phyloP scores from a whole-genome alignment of 2,329 filamentous ascomycete genomes.

The Drechslerella stenobrocha region DNA sequence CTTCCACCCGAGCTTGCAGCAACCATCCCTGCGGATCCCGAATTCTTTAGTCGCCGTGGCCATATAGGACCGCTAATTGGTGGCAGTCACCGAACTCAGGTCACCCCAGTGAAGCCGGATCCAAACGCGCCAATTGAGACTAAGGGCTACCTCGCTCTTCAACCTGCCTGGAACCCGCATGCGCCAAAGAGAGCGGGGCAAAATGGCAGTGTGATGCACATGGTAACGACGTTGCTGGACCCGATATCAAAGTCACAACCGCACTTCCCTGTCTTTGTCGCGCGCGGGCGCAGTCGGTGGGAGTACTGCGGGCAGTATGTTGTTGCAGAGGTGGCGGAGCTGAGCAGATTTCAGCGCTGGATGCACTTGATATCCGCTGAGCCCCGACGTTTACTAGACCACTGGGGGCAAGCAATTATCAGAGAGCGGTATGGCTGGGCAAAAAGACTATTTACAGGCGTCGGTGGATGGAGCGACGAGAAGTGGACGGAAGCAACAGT shows the following conservation, averaged over 20 bases:
- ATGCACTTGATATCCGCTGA: slow-evolving; percentile 28
- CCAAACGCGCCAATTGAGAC: slow-evolving; percentile 25
- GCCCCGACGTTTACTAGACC: slow-evolving; percentile 6
- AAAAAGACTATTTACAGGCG: slow-evolving; percentile 19
- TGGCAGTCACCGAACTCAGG: slow-evolving; percentile 10
- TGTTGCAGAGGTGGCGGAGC: slow-evolving; percentile 15
- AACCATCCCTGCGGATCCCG: slow-evolving; percentile 6
- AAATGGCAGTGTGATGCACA: slow-evolving; percentile 39
- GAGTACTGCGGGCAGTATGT: slow-evolving; percentile 43
- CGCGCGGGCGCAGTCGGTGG: slow-evolving; percentile 22
- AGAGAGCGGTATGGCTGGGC: slow-evolving; percentile 26
- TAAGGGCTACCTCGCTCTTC: slow-evolving; percentile 33
- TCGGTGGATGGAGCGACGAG: slow-evolving; percentile 20
- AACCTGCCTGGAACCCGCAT: slow-evolving; percentile 40
- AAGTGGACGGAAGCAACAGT: slow-evolving; percentile 15
- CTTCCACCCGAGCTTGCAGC: slow-evolving; percentile 3
- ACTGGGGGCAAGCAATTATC: slow-evolving; percentile 36
- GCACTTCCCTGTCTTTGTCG: slow-evolving; percentile 30
- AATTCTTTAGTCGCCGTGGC: slow-evolving; percentile 29
- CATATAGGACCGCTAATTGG: slow-evolving; percentile 30
- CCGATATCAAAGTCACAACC: slow-evolving; percentile 18
- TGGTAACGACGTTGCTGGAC: slow-evolving; percentile 9
- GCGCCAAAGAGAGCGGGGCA: slow-evolving; percentile 23
- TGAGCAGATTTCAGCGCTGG: slow-evolving; percentile 20
- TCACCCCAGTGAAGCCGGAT: background rate